A percentile compares a stretch with the other conserved stretches of the same genome.
phyloP scores from a whole-genome alignment of 192 early-diverging fungal genomes.

The Obelidium mucronatum region DNA sequence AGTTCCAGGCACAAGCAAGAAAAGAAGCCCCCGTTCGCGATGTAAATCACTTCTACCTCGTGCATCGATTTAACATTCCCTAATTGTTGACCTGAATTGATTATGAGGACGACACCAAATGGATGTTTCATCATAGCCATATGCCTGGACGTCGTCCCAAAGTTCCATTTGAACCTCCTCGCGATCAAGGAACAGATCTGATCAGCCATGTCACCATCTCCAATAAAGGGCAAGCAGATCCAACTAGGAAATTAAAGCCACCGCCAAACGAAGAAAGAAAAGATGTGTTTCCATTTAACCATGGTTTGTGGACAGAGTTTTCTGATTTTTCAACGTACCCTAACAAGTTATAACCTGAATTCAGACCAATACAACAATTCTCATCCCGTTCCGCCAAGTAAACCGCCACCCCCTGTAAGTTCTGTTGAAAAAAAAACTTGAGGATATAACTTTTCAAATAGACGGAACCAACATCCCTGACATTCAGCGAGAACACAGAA shows the following conservation, averaged over 20 bases:
- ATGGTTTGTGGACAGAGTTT: conserved; percentile 12
- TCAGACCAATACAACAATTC: neutral
- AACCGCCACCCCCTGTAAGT: neutral
- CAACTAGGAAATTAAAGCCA: neutral
- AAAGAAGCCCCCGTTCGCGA: neutral
- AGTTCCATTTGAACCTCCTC: conserved; percentile 21
- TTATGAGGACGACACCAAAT: neutral
- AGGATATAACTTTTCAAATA: neutral
- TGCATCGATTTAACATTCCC: neutral
- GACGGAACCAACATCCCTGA: conserved; percentile 6
- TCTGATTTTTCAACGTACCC: neutral
- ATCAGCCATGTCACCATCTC: conserved; percentile 2
- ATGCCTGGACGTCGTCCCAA: conserved; percentile 9
- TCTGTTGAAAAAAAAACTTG: neutral
- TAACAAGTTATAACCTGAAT: neutral
- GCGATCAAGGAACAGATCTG: conserved; percentile 6
- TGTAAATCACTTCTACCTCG: neutral
- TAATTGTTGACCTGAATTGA: neutral
- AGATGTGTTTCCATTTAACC: conserved; percentile 25
- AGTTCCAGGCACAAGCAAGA: neutral
- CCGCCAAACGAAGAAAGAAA: neutral
- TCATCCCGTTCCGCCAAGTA: neutral
- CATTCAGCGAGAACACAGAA: neutral
- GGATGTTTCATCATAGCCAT: conserved; percentile 9
- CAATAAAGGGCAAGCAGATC: neutral